Conservation (phyloP, 2,329 filamentous ascomycete genomes). For the Sporothrix luriei region DNA sequence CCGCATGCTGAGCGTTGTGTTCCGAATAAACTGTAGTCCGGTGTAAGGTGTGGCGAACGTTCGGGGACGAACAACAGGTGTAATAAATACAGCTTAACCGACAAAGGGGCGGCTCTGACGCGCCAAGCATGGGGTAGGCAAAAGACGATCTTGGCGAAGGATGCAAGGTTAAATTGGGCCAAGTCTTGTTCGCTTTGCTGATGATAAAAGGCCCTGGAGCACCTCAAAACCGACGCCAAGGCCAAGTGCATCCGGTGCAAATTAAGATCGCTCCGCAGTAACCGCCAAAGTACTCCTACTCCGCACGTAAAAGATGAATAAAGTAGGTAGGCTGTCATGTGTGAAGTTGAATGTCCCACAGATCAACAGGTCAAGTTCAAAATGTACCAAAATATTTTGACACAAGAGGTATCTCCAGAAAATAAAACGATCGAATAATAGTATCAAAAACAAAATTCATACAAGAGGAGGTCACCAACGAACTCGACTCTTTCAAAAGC, state of each 20-base stretch:
- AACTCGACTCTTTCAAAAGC: not conserved
- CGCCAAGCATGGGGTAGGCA: not conserved
- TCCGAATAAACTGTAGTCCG: not conserved
- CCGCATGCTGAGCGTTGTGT: not conserved
- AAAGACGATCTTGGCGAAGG: constrained; percentile 14
- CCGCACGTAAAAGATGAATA: not conserved
- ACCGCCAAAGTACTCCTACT: not conserved
- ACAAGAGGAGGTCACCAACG: constrained; percentile 24
- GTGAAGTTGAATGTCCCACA: not conserved
- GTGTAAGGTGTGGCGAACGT: not conserved
- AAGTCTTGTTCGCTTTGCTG: not conserved
- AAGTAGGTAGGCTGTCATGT: no score
- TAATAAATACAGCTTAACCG: no score
- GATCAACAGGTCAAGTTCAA: not conserved
- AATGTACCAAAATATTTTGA: constrained; percentile 1
- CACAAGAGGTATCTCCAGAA: constrained; percentile 23
- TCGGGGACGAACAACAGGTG: not conserved
- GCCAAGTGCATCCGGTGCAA: not conserved
- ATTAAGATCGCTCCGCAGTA: not conserved
- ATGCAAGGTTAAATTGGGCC: not conserved
- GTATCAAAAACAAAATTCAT: not conserved
- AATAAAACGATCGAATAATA: not conserved
- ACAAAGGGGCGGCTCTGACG: not conserved
- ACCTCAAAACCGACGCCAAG: not conserved
- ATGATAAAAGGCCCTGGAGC: no score